These are phyloP conservation scores for Backusella circina DNA, from an alignment of 192 early-diverging fungal species.

Conservation along the genomic window DNA sequence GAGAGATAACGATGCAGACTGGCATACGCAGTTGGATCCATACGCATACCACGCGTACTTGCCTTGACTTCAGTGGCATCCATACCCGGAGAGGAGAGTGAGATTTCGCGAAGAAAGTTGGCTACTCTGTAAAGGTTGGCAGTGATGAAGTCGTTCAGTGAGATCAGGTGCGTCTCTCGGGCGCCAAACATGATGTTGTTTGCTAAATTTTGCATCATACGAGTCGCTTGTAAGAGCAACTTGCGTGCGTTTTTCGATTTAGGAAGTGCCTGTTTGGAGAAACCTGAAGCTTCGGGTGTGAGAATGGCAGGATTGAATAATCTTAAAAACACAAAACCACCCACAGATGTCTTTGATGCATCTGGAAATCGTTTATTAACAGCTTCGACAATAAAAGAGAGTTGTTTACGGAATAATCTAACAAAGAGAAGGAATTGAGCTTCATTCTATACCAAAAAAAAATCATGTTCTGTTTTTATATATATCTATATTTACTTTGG, in stretches of 20 bases:
- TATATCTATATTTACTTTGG: conserved; percentile 53
- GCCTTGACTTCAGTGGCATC: background rate
- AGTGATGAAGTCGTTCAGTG: conserved; percentile 82
- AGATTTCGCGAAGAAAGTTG: conserved; percentile 76
- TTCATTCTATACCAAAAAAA: background rate
- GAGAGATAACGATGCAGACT: conserved; percentile 58
- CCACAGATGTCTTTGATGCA: conserved; percentile 80
- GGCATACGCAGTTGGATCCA: conserved; percentile 12
- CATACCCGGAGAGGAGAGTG: conserved; percentile 27
- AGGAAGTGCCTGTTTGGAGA: conserved; percentile 58
- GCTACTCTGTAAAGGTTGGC: conserved; percentile 76
- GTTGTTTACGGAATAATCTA: conserved; percentile 69
- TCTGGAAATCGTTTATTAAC: conserved; percentile 80
- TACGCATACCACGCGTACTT: background rate
- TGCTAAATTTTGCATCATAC: conserved; percentile 94
- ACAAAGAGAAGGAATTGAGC: background rate
- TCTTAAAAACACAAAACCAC: conserved; percentile 92
- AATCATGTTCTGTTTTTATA: background rate
- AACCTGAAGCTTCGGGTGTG: conserved; percentile 75
- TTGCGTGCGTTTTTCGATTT: conserved; percentile 68
- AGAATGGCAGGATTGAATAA: conserved; percentile 94
- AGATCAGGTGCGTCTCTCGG: conserved; percentile 91
- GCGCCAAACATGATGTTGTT: conserved; percentile 95
- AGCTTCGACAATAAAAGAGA: conserved; percentile 67
- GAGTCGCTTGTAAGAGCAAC: conserved; percentile 83